A percentile compares a stretch with the other conserved stretches of the same genome.
Evolutionary conservation across 306 rosid species (phyloP).

Genomic region (Lathyrus oleraceus): DNA sequence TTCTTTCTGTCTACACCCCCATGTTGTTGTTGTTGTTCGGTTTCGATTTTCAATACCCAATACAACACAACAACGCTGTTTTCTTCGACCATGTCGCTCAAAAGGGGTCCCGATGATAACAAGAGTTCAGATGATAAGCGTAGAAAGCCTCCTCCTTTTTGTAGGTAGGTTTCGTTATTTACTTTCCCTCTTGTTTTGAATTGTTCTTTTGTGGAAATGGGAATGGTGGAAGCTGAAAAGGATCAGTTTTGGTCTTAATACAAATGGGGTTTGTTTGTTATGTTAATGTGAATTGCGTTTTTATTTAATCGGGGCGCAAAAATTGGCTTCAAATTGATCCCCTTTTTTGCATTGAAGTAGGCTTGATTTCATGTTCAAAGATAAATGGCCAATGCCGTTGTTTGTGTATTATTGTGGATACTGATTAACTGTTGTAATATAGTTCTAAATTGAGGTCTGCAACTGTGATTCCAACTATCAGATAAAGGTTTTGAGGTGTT

Average conservation of each 20-base stretch:
- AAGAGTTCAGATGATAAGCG: slow-evolving; percentile 72
- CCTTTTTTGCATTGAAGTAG: not conserved
- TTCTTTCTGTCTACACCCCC: slow-evolving; percentile 10
- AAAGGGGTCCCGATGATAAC: slow-evolving; percentile 77
- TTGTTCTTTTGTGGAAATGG: not conserved
- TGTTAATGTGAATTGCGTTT: slow-evolving; percentile 3
- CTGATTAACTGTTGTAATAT: not conserved
- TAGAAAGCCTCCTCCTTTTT: slow-evolving; percentile 54
- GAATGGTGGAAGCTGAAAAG: not conserved
- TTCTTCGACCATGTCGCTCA: slow-evolving; percentile 66
- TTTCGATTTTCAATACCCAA: not conserved
- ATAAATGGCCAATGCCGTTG: not conserved
- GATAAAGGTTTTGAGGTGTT: not conserved
- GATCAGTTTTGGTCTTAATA: not conserved
- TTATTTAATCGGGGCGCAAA: not conserved
- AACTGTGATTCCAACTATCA: not conserved
- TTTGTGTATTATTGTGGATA: not conserved
- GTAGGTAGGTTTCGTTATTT: slow-evolving; percentile 38
- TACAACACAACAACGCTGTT: not conserved
- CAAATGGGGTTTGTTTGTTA: not conserved
- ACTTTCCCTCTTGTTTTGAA: not conserved
- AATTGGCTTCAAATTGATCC: slow-evolving; percentile 1
- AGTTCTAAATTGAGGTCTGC: not conserved
- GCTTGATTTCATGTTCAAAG: not conserved
- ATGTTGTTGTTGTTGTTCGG: not conserved